phyloP scores from a whole-genome alignment of 192 early-diverging fungal species.

The Lunasporangiospora selenospora region DNA sequence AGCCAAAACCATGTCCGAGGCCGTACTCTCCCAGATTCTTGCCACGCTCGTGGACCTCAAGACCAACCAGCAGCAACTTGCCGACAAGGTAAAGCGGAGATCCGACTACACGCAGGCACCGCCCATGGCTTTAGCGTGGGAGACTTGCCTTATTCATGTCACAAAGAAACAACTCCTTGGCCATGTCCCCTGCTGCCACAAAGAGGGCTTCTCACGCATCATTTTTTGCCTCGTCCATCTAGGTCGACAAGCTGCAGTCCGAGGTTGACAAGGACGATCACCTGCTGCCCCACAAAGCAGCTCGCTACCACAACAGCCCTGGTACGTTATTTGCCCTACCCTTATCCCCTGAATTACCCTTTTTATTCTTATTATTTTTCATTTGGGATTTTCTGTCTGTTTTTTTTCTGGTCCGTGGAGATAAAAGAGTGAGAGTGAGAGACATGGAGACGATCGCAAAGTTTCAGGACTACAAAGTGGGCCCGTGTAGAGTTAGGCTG shows the following conservation, averaged over 20 bases:
- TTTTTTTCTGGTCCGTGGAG: too few relatives aligned
- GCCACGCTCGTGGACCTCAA: slow-evolving; percentile 27
- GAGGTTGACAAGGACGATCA: slow-evolving; percentile 17
- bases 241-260: slow-evolving; percentile 45
- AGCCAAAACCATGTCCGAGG: slow-evolving; percentile 27
- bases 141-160: too few relatives aligned
- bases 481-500: too few relatives aligned
- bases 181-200: neutral
- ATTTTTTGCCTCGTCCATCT: neutral
- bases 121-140: too few relatives aligned
- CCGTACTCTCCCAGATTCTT: slow-evolving; percentile 38
- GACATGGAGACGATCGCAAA: too few relatives aligned
- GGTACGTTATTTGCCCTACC: slow-evolving; percentile 24
- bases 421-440: too few relatives aligned
- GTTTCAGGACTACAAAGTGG: too few relatives aligned
- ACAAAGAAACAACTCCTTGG: neutral
- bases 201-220: neutral
- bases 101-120: neutral
- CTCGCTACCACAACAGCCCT: slow-evolving; percentile 24
- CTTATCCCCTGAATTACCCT: too few relatives aligned
- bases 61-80: slow-evolving; percentile 22
- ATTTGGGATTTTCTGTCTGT: too few relatives aligned
- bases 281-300: slow-evolving; percentile 8
- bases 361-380: too few relatives aligned
- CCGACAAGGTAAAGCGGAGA: slow-evolving; percentile 31